Evolutionary conservation across 495 filamentous ascomycete species (phyloP).

Genomic region (Friedmanniomyces simplex): DNA sequence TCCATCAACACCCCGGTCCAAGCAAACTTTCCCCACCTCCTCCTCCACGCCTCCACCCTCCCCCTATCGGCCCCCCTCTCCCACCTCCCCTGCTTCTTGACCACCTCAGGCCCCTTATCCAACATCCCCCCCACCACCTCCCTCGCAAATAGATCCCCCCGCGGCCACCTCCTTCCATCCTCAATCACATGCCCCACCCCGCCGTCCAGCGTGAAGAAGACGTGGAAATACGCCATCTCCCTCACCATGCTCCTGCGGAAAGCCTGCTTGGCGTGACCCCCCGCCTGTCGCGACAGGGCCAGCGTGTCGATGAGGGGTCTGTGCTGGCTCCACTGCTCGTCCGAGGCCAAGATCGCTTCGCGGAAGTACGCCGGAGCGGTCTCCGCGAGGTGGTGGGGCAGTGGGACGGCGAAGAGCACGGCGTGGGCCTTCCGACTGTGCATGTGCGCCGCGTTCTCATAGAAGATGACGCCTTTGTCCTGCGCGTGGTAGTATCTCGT

Average conservation of each 20-base stretch:
- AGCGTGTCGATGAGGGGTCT: constrained; percentile 88
- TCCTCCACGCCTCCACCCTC: constrained; percentile 68
- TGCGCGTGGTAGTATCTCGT: constrained; percentile 88
- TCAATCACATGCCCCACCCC: constrained; percentile 90
- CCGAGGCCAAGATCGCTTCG: constrained; percentile 78
- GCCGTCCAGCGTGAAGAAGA: constrained; percentile 89
- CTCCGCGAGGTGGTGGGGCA: constrained; percentile 78
- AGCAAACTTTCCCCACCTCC: constrained; percentile 84
- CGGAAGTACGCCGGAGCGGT: constrained; percentile 91
- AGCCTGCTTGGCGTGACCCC: constrained; percentile 60
- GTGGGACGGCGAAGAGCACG: constrained; percentile 72
- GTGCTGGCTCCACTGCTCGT: constrained; percentile 93
- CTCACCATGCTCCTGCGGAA: constrained; percentile 78
- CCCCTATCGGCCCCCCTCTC: constrained; percentile 48
- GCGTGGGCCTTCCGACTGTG: constrained; percentile 58
- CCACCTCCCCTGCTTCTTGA: constrained; percentile 90
- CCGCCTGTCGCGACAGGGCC: constrained; percentile 36
- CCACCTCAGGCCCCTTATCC: constrained; percentile 68
- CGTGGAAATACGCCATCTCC: constrained; percentile 99
- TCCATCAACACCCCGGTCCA: constrained; percentile 79
- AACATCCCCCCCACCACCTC: constrained; percentile 93
- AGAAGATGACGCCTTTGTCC: constrained; percentile 86
- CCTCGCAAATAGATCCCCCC: constrained; percentile 83
- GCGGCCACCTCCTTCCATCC: constrained; percentile 77
- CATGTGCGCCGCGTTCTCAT: constrained; percentile 86